Conservation (phyloP, 2,329 filamentous ascomycete genomes). For the Coniochaeta sp. region DNA sequence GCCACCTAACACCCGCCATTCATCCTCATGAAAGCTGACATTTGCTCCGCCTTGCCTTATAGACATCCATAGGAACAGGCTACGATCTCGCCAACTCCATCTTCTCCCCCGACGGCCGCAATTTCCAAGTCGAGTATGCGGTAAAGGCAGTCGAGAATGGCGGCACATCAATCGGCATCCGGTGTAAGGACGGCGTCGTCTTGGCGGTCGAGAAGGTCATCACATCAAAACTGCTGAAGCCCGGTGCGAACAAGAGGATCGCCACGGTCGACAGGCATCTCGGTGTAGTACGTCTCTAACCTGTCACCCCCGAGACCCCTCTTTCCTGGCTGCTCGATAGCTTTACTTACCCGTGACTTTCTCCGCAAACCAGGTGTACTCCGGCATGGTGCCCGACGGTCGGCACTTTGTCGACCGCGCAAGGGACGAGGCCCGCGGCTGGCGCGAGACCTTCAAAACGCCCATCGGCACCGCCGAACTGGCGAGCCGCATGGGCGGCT, state of each 20-base stretch:
- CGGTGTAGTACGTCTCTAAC: conserved; percentile 63
- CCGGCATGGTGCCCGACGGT: conserved; percentile 89
- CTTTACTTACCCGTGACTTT: neutral
- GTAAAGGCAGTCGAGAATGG: conserved; percentile 98
- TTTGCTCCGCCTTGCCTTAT: conserved; percentile 1
- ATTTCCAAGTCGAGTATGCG: conserved; percentile 99
- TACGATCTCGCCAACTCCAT: conserved; percentile 99
- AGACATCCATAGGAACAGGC: conserved; percentile 99
- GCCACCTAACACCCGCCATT: neutral
- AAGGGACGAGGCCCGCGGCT: conserved; percentile 84
- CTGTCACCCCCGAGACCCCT: neutral
- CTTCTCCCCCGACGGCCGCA: conserved; percentile 97
- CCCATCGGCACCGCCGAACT: conserved; percentile 86
- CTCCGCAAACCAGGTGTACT: conserved; percentile 61
- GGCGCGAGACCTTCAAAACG: conserved; percentile 90
- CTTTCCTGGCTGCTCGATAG: neutral
- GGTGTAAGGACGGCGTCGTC: conserved; percentile 95
- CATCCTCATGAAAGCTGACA: neutral
- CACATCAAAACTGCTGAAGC: conserved; percentile 89
- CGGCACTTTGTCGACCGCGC: conserved; percentile 92
- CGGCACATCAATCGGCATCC: conserved; percentile 90
- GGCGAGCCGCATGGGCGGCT: conserved; percentile 87
- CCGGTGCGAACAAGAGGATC: conserved; percentile 94
- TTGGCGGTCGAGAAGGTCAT: conserved; percentile 96
- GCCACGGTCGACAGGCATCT: conserved; percentile 89